Evolutionary conservation across 2,329 filamentous ascomycete species (phyloP), one percentile per base, ranked within the genome.

Genomic region (Xylaria sp.): DNA sequence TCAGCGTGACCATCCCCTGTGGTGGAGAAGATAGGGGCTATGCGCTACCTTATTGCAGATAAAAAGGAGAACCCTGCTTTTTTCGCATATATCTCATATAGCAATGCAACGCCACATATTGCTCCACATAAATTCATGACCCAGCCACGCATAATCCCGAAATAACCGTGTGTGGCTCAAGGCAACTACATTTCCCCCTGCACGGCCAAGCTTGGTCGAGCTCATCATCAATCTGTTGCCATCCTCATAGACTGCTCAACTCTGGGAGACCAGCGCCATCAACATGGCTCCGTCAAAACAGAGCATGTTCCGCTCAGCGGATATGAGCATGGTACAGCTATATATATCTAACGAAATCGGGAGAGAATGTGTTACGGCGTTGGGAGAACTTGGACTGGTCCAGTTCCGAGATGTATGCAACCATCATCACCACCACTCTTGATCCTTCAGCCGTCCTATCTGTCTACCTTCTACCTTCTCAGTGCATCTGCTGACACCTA

Each of bases 321-420:
- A 98, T 83, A 99, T 99, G 96, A 98, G 94, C 88, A 92, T 99
- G 91, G 97, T 97, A 79, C 96, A 99, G 90, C 92, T 99, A 79
- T 99, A 98, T 84, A 97, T 99, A 78, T 93, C 96, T 79, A 98
- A 98, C 81, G 96, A 99, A 87, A 98, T 99, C 76, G 95, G 96
- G 76, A 91, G 96, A 79, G 97, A 99, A 85, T 95, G 98, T 77
- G 94, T 98, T 72, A 97, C 94, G 79, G 95, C 95, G 65, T 86
- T 99, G 73, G 96, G 96, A 79, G 96, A 99, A 87, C 89, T 99
- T 78, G 96, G 96, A 67, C 88, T 96, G 78, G 94, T 98, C 81
- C 94, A 98, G 83, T 99, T 99, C 80, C 90, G 96, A 83, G 96
- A 99, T 88, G 95, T 98, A 87, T 80, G 92, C 83, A 60, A 65